Base-by-base conservation (phyloP, 2,329 filamentous ascomycete genomes). In the Sordariomycetes sp. region DNA sequence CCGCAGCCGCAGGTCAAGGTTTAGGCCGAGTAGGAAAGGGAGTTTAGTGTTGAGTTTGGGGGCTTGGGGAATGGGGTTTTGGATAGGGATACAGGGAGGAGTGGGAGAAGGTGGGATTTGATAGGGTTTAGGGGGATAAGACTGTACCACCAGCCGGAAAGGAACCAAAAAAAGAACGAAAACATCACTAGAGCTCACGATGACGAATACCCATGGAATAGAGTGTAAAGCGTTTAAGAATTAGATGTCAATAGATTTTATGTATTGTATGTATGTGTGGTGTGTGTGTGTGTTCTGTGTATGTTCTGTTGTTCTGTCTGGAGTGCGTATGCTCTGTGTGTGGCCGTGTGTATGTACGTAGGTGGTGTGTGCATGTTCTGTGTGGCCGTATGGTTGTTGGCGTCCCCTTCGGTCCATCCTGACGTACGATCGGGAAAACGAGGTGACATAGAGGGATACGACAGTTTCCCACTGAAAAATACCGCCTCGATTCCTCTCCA, bases 1-100 rank as follows among this genome's bases (percentile, higher is more conserved):
- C 78, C 78, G 1, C 76, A 74, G 58, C 77, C 55, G 25, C 25
- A 10, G 24, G 28, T 46, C 10, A 46, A 46, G 40, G 40, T n/a
- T 20, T 22, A 25, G 51, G 34, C 12, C n/a, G n/a, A n/a, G n/a
- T n/a, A n/a, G n/a, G n/a, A n/a, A n/a, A n/a, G n/a, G n/a, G n/a
- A n/a, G n/a, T n/a, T n/a, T n/a, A n/a, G n/a, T n/a, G n/a, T n/a
- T n/a, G n/a, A n/a, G n/a, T n/a, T n/a, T n/a, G n/a, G n/a, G n/a
- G n/a, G n/a, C n/a, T n/a, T 52, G 25, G 28, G 32, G 32, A 34
- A 22, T 14, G 34, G 14, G n/a, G 20, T 37, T 22, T 40, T 10
- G 16, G 14, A 7, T 2, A 12, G 3, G 18, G 28, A 16, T 10
- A 18, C 12, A 11, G 32, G 22, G 24, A n/a, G 51, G 51, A 52